These are phyloP conservation scores for Monosporozyma aquatica DNA, from an alignment of 805 yeast species.

Conservation along the genomic window DNA sequence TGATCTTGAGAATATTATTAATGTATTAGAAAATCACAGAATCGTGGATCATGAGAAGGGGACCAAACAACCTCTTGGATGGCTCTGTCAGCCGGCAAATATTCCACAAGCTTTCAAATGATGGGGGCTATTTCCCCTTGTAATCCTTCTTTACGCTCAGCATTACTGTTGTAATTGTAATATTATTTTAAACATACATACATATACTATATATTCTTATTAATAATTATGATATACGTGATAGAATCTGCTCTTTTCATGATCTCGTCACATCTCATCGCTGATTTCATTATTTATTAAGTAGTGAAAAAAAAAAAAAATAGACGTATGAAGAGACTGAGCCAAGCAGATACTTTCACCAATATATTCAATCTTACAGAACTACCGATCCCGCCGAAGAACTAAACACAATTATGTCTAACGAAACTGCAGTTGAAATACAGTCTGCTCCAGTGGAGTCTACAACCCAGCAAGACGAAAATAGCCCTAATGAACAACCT, in stretches of 20 bases:
- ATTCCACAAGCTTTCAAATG: constrained; percentile 23
- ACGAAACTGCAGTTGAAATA: neutral
- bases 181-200: neutral
- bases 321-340: too few relatives aligned
- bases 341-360: too few relatives aligned
- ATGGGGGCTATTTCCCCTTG: too few relatives aligned
- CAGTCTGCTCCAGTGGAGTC: neutral
- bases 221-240: too few relatives aligned
- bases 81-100: constrained; percentile 35
- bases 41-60: constrained; percentile 34
- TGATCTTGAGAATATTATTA: constrained; percentile 35
- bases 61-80: constrained; percentile 37
- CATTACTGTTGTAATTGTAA: neutral
- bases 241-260: too few relatives aligned
- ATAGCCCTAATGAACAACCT: neutral
- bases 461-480: neutral
- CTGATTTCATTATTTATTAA: too few relatives aligned
- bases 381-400: too few relatives aligned
- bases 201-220: neutral
- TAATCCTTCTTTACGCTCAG: neutral
- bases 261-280: too few relatives aligned
- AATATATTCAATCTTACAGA: too few relatives aligned
- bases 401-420: too few relatives aligned
- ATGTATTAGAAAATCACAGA: constrained; percentile 40
- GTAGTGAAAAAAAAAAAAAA: too few relatives aligned